A percentile compares a stretch with the other conserved stretches of the same genome.
phyloP scores from a whole-genome alignment of 305 asterid genomes.

The Salvia sclarea region DNA sequence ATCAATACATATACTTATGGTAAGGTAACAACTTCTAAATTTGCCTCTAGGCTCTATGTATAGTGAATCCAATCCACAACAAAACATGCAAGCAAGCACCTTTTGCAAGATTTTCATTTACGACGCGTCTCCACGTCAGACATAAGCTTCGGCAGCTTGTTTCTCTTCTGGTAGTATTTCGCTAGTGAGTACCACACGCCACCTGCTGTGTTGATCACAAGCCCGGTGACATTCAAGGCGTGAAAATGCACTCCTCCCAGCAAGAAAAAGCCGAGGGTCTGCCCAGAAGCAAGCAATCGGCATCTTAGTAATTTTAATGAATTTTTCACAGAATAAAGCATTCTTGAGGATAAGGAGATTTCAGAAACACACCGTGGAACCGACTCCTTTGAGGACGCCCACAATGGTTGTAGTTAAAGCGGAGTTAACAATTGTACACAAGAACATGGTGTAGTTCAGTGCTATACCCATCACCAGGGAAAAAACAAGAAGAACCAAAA shows the following conservation, averaged over 20 bases:
- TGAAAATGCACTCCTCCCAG: constrained; percentile 91
- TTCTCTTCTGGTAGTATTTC: constrained; percentile 72
- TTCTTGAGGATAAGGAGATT: not conserved
- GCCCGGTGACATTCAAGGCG: constrained; percentile 74
- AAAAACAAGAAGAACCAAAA: constrained; percentile 62
- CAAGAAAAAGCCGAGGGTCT: constrained; percentile 81
- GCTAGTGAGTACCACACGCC: constrained; percentile 90
- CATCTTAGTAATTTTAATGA: constrained; percentile 11
- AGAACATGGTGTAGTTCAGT: constrained; percentile 94
- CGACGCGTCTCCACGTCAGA: constrained; percentile 50
- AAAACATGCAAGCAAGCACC: constrained; percentile 10
- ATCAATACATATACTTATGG: too few species aligned
- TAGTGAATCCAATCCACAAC: not conserved
- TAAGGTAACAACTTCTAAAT: too few species aligned
- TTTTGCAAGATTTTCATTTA: constrained; percentile 42
- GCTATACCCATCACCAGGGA: constrained; percentile 92
- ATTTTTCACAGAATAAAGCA: constrained; percentile 4
- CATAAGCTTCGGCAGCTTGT: constrained; percentile 60
- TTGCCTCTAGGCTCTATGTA: not conserved
- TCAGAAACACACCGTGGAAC: constrained; percentile 69
- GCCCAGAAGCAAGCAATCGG: constrained; percentile 27
- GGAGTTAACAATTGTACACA: constrained; percentile 92
- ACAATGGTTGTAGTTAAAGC: constrained; percentile 96
- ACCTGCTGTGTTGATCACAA: constrained; percentile 85
- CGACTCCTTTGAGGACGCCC: constrained; percentile 97